These are phyloP conservation scores for Colletotrichum caudatum DNA, from an alignment of 2,329 filamentous ascomycete species.

Conservation along the genomic window DNA sequence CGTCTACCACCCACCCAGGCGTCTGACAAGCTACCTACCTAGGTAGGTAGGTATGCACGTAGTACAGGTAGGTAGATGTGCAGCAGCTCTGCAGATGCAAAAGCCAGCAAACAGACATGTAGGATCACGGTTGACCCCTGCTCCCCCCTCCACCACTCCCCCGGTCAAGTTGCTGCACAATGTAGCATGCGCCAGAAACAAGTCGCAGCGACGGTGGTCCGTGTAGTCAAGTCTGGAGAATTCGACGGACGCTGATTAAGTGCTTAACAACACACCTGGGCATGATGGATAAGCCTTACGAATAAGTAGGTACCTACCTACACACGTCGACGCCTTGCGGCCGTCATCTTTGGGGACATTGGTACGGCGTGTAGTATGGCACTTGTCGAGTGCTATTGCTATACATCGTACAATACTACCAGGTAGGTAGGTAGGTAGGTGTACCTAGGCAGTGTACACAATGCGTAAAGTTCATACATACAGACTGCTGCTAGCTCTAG, in stretches of 20 bases:
- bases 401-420: too few relatives aligned
- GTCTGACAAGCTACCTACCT: too few relatives aligned
- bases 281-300: conserved; percentile 33
- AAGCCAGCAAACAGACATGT: conserved; percentile 20
- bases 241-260: conserved; percentile 30
- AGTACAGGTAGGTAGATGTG: neutral
- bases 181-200: neutral
- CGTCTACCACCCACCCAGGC: neutral
- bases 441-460: too few relatives aligned
- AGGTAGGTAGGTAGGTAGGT: too few relatives aligned
- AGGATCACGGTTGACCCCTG: conserved; percentile 9
- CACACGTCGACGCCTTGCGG: neutral
- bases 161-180: conserved; percentile 6
- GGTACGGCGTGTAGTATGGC: neutral
- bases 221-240: neutral
- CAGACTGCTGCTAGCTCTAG: too few relatives aligned
- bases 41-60: neutral
- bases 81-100: conserved; percentile 1
- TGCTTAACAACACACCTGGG: conserved; percentile 28
- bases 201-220: neutral
- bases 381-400: conserved; percentile 6
- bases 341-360: neutral
- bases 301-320: neutral
- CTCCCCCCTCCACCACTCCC: neutral
- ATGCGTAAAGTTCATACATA: too few relatives aligned